These are phyloP conservation scores for Pugionium dolabratum DNA, from an alignment of 345 rosid genomes.

Conservation along the genomic window DNA sequence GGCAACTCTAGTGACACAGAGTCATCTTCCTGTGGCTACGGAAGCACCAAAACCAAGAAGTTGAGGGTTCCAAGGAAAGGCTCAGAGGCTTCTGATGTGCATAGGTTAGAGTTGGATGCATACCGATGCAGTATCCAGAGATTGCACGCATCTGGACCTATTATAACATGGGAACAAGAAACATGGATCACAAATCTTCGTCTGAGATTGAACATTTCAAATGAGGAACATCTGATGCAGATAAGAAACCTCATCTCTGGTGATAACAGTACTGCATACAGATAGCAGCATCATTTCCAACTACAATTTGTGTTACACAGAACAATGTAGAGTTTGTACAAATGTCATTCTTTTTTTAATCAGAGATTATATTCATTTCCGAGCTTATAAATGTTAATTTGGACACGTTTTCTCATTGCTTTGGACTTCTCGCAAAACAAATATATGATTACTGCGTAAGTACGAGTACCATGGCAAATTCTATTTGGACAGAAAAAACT, in stretches of 20 bases:
- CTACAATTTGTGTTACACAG: slow-evolving; percentile 21
- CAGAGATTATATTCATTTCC: neutral
- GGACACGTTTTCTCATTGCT: neutral
- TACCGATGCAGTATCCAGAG: slow-evolving; percentile 67
- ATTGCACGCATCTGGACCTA: slow-evolving; percentile 73
- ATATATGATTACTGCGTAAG: neutral
- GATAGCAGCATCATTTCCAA: slow-evolving; percentile 42
- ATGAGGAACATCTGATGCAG: slow-evolving; percentile 82
- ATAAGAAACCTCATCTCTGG: slow-evolving; percentile 69
- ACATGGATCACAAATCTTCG: slow-evolving; percentile 85
- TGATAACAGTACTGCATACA: slow-evolving; percentile 52
- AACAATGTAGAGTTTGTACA: slow-evolving; percentile 35
- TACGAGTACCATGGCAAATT: neutral
- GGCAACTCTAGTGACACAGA: slow-evolving; percentile 38
- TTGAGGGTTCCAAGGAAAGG: slow-evolving; percentile 9
- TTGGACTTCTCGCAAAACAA: neutral
- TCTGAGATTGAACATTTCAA: slow-evolving; percentile 64
- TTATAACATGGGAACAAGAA: slow-evolving; percentile 84
- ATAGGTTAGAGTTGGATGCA: slow-evolving; percentile 69
- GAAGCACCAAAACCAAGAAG: slow-evolving; percentile 19
- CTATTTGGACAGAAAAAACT: neutral
- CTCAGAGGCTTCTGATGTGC: slow-evolving; percentile 55
- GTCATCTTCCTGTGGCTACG: slow-evolving; percentile 32
- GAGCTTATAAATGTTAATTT: slow-evolving; percentile 18
- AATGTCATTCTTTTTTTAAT: slow-evolving; percentile 4